Conservation (phyloP, 2,329 filamentous ascomycete species). For the Monilinia fructigena region DNA sequence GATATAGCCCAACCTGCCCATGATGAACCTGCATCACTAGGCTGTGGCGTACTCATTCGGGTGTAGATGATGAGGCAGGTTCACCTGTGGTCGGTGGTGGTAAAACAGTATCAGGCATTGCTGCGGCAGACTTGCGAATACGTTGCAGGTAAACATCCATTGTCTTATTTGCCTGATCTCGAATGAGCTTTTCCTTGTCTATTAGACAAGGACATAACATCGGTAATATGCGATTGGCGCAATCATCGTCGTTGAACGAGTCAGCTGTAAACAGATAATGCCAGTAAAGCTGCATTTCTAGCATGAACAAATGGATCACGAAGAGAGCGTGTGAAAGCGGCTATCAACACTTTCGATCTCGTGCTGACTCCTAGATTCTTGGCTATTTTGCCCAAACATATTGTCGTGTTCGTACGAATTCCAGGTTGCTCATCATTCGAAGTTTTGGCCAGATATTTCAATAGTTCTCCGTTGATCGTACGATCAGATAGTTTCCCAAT, state of each 20-base stretch:
- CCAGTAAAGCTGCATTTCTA: conserved; percentile 83
- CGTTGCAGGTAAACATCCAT: conserved; percentile 82
- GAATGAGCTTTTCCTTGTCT: conserved; percentile 93
- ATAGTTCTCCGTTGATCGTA: conserved; percentile 86
- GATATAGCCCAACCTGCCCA: conserved; percentile 99
- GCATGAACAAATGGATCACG: conserved; percentile 95
- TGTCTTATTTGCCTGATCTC: conserved; percentile 87
- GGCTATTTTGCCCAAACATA: conserved; percentile 94
- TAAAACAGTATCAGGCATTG: conserved; percentile 77
- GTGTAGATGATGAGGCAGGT: conserved; percentile 47
- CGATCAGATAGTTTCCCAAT: conserved; percentile 89
- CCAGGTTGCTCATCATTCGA: conserved; percentile 97
- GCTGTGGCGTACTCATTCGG: conserved; percentile 76
- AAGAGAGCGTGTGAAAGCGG: conserved; percentile 85
- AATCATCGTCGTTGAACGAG: conserved; percentile 85
- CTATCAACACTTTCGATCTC: conserved; percentile 84
- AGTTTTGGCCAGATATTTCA: conserved; percentile 89
- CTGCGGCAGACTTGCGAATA: conserved; percentile 73
- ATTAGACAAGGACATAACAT: conserved; percentile 80
- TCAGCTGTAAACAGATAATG: conserved; percentile 80
- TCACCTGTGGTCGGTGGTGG: conserved; percentile 60
- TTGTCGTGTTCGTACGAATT: conserved; percentile 96
- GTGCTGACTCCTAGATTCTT: conserved; percentile 78
- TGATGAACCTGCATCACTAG: conserved; percentile 57
- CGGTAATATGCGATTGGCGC: conserved; percentile 78